These are phyloP conservation scores for Nicotiana paniculata DNA, from an alignment of 257 asterid genomes.

Conservation along the genomic window DNA sequence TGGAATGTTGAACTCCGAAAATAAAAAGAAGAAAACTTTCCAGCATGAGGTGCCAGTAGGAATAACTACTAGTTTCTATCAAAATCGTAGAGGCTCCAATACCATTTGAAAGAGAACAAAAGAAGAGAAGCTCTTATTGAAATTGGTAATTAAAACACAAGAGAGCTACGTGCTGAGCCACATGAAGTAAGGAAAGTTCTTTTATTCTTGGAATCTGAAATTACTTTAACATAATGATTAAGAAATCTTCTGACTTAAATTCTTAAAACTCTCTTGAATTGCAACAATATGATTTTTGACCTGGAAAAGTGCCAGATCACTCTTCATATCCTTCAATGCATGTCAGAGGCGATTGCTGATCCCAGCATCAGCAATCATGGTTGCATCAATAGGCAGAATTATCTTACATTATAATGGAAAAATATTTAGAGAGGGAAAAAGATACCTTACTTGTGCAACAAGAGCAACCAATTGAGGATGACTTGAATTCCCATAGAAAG, in stretches of 20 bases:
- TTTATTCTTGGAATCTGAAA: neutral
- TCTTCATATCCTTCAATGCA: neutral
- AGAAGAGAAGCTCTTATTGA: neutral
- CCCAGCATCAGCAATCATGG: neutral
- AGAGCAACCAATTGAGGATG: constrained; percentile 90
- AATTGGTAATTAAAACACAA: neutral
- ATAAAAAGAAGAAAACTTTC: neutral
- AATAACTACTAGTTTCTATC: neutral
- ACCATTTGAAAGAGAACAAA: neutral
- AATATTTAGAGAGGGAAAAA: neutral
- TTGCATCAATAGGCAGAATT: neutral
- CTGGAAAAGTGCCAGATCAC: too few species aligned
- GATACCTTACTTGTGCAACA: constrained; percentile 77
- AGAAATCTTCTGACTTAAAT: neutral
- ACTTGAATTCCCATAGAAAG: constrained; percentile 63
- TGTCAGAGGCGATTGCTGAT: neutral
- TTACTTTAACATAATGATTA: neutral
- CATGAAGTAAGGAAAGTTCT: neutral
- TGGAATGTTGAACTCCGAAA: neutral
- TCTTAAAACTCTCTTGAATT: neutral
- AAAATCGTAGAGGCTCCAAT: neutral
- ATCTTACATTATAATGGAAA: neutral
- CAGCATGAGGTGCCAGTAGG: neutral
- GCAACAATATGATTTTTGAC: neutral
- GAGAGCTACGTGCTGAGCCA: neutral